These are phyloP conservation scores for Kitagawia praeruptora DNA, from an alignment of 129 eudicot species.

Conservation along the genomic window DNA sequence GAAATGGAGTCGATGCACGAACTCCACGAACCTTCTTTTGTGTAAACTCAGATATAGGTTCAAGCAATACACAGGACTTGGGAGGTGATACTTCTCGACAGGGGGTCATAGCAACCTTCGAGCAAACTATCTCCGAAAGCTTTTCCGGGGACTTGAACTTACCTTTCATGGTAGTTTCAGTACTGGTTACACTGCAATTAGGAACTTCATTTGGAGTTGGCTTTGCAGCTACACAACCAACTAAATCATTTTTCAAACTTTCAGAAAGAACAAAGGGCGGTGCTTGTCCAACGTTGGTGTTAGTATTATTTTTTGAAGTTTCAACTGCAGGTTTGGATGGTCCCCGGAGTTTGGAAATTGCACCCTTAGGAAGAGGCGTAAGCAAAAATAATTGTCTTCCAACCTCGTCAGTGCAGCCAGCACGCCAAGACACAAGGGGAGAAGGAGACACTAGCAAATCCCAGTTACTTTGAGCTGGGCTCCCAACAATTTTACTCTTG, in stretches of 20 bases:
- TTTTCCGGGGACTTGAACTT: slow-evolving; percentile 37
- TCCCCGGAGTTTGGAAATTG: slow-evolving; percentile 34
- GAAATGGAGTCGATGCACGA: slow-evolving; percentile 33
- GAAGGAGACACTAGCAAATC: slow-evolving; percentile 83
- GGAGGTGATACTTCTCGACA: slow-evolving; percentile 76
- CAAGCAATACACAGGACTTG: slow-evolving; percentile 63
- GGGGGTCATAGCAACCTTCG: slow-evolving; percentile 58
- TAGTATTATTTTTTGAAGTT: slow-evolving; percentile 10
- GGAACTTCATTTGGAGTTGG: slow-evolving; percentile 16
- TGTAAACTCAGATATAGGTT: slow-evolving; percentile 42
- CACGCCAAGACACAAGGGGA: slow-evolving; percentile 95
- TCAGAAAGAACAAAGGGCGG: slow-evolving; percentile 17
- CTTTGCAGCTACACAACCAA: slow-evolving; percentile 17
- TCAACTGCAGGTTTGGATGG: slow-evolving; percentile 29
- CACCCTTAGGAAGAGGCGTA: slow-evolving; percentile 65
- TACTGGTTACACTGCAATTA: slow-evolving; percentile 16
- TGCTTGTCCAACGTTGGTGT: slow-evolving; percentile 9
- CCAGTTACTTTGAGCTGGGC: slow-evolving; percentile 33
- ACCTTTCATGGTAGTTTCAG: slow-evolving; percentile 13
- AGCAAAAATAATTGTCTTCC: slow-evolving; percentile 76
- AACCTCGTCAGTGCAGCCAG: slow-evolving; percentile 43
- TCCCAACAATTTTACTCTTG: slow-evolving; percentile 22
- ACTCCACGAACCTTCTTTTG: slow-evolving; percentile 24
- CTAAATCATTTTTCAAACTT: slow-evolving; percentile 8
- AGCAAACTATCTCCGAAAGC: slow-evolving; percentile 15